These are phyloP conservation scores for Parachaetomium inaequale DNA, from an alignment of 495 filamentous ascomycete species.

Conservation along the genomic window DNA sequence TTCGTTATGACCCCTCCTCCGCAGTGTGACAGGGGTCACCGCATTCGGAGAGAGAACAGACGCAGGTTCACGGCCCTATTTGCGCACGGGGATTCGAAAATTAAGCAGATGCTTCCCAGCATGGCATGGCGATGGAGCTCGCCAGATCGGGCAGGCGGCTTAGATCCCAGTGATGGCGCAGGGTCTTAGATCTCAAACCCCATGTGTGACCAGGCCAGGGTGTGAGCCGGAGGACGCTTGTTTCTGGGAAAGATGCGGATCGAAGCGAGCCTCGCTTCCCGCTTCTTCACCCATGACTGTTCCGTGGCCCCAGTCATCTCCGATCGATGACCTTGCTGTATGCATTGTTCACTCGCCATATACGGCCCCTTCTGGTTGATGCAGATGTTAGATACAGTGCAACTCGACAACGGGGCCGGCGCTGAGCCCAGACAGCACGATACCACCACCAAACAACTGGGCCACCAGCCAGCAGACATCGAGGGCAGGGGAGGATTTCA, in stretches of 20 bases:
- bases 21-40: slow-evolving; percentile 25
- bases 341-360: slow-evolving; percentile 18
- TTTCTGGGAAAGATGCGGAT: slow-evolving; percentile 29
- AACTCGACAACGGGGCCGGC: slow-evolving; percentile 14
- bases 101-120: slow-evolving; percentile 25
- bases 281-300: slow-evolving; percentile 17
- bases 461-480: slow-evolving; percentile 19
- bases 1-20: slow-evolving; percentile 18
- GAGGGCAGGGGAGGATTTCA: slow-evolving; percentile 11
- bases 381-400: slow-evolving; percentile 20
- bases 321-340: background rate
- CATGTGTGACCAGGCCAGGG: slow-evolving; percentile 24
- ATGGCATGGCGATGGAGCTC: slow-evolving; percentile 17
- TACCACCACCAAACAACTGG: slow-evolving; percentile 16
- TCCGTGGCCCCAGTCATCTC: slow-evolving; percentile 17
- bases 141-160: slow-evolving; percentile 21
- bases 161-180: background rate
- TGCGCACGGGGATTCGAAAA: slow-evolving; percentile 30
- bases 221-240: slow-evolving; percentile 25
- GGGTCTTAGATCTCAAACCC: slow-evolving; percentile 18
- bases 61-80: slow-evolving; percentile 15
- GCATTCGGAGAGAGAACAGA: slow-evolving; percentile 26
- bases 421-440: slow-evolving; percentile 4
- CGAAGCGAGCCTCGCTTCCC: slow-evolving; percentile 31
- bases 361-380: slow-evolving; percentile 22